Percentiles rank a stretch among this genome's conserved stretches.
phyloP scores from a whole-genome alignment of 1,139 yeast species.

The Nematodospora anomalae region DNA sequence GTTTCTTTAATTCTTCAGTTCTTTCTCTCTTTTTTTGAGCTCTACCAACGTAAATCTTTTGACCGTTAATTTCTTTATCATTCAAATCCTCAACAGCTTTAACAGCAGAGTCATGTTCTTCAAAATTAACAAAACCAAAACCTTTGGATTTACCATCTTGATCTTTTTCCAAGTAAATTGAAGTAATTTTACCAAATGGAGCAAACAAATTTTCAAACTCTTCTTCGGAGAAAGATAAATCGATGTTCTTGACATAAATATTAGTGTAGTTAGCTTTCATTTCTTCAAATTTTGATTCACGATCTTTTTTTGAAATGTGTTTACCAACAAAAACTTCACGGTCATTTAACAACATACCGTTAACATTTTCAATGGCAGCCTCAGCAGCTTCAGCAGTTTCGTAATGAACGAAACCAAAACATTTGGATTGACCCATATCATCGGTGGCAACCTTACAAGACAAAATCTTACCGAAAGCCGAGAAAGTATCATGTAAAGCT shows the following conservation, averaged over 20 bases:
- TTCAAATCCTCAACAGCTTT: constrained; percentile 92
- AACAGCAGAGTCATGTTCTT: constrained; percentile 81
- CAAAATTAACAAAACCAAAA: constrained; percentile 93
- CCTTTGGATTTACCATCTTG: constrained; percentile 91
- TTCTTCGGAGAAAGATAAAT: constrained; percentile 66
- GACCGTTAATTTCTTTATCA: constrained; percentile 82
- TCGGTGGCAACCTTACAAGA: constrained; percentile 98
- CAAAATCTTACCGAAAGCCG: constrained; percentile 93
- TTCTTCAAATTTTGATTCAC: constrained; percentile 92
- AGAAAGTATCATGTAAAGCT: constrained; percentile 96
- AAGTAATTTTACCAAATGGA: constrained; percentile 79
- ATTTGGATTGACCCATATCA: constrained; percentile 87
- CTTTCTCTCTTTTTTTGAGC: constrained; percentile 99
- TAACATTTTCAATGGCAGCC: constrained; percentile 95
- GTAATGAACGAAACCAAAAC: constrained; percentile 97
- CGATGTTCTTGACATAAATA: constrained; percentile 90
- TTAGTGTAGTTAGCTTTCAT: constrained; percentile 93
- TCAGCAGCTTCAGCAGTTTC: constrained; percentile 91
- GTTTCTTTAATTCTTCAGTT: constrained; percentile 92
- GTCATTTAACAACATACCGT: constrained; percentile 98
- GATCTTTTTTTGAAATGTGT: constrained; percentile 91
- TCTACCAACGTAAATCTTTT: constrained; percentile 91
- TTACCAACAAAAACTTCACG: constrained; percentile 95
- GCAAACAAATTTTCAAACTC: constrained; percentile 73
- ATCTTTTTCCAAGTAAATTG: constrained; percentile 80